phyloP scores from a whole-genome alignment of 148 eudicot genomes.

The Rhododendron williamsianum region DNA sequence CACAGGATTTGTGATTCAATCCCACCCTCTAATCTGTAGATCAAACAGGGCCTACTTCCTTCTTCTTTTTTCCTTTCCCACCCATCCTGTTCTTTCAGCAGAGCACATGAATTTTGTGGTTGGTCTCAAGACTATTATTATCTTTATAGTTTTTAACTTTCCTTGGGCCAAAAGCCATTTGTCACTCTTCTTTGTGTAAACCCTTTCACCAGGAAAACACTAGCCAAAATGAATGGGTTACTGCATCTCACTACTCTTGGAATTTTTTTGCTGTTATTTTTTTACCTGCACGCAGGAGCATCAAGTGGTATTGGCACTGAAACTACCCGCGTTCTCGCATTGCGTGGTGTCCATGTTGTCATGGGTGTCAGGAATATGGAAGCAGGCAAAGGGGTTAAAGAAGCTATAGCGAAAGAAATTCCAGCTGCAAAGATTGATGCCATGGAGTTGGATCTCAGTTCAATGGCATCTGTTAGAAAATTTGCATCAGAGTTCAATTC shows the following conservation, averaged over 20 bases:
- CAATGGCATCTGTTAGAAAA: slow-evolving; percentile 46
- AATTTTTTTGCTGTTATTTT: neutral
- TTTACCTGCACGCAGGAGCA: slow-evolving; percentile 34
- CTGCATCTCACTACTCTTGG: neutral
- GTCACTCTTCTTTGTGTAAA: neutral
- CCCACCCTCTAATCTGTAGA: no score
- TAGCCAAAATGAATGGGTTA: neutral
- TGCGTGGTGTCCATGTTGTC: slow-evolving; percentile 54
- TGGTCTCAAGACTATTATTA: no score
- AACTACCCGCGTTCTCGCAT: slow-evolving; percentile 54
- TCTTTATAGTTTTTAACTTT: neutral
- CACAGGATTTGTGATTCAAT: no score
- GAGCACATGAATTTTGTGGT: no score
- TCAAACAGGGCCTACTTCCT: no score
- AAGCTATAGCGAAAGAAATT: slow-evolving; percentile 32
- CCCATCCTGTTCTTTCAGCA: no score
- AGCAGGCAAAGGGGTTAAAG: slow-evolving; percentile 39
- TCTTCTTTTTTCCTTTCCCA: no score
- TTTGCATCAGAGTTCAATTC: slow-evolving; percentile 49
- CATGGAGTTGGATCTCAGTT: slow-evolving; percentile 58
- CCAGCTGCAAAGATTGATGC: slow-evolving; percentile 50
- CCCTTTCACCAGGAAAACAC: neutral
- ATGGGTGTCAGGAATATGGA: slow-evolving; percentile 50
- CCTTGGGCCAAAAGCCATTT: neutral
- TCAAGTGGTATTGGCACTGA: slow-evolving; percentile 67